Percentiles rank a stretch among this genome's conserved stretches.
These are phyloP conservation scores for Jaenimonas drosophilae DNA, from an alignment of 208 protist species.

Conservation along the genomic window DNA sequence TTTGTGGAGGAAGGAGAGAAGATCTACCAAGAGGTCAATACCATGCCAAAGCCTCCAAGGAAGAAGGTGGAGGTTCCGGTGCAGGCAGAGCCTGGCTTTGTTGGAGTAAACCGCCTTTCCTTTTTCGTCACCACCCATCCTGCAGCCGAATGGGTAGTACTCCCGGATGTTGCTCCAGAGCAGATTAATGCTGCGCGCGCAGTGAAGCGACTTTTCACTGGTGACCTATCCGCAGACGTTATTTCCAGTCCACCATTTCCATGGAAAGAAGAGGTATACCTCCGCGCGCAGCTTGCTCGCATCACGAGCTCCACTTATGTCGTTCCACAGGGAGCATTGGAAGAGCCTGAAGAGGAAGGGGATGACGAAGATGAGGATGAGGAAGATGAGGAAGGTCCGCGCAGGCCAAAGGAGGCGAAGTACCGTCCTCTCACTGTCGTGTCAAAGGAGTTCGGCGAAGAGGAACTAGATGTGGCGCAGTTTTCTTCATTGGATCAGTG, in stretches of 20 bases:
- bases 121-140: constrained; percentile 87
- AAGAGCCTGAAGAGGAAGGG: constrained; percentile 68
- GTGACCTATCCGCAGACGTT: constrained; percentile 76
- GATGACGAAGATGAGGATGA: constrained; percentile 84
- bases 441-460: constrained; percentile 52
- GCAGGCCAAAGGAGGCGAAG: constrained; percentile 76
- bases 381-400: constrained; percentile 50
- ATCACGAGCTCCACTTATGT: constrained; percentile 87
- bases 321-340: constrained; percentile 77
- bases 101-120: constrained; percentile 82
- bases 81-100: constrained; percentile 74
- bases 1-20: constrained; percentile 67
- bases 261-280: constrained; percentile 84
- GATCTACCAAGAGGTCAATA: constrained; percentile 80
- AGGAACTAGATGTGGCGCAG: constrained; percentile 70
- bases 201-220: constrained; percentile 88
- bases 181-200: constrained; percentile 83
- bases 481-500: constrained; percentile 73
- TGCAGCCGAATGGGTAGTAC: constrained; percentile 57
- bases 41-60: constrained; percentile 78
- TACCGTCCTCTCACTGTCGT: constrained; percentile 60
- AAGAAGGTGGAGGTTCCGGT: constrained; percentile 76
- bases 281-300: constrained; percentile 92
- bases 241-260: constrained; percentile 84
- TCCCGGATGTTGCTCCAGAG: constrained; percentile 91